Evolutionary conservation across 192 early-diverging fungal species (phyloP).

Genomic region (Backusella psychrophila): DNA sequence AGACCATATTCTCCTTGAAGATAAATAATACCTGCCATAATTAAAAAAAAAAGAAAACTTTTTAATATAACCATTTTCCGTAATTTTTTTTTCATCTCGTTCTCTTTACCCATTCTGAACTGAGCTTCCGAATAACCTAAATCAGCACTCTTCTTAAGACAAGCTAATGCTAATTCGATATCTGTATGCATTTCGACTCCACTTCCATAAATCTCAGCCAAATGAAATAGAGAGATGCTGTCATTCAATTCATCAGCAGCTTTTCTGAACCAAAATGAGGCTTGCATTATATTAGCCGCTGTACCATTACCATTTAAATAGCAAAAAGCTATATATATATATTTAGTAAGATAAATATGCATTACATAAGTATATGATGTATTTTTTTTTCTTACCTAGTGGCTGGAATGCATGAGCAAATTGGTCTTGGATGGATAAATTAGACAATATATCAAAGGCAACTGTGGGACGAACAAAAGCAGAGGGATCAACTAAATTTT

Average conservation of each 20-base stretch:
- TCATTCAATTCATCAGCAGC: conserved; percentile 27
- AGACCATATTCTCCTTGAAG: conserved; percentile 11
- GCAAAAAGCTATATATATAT: conserved; percentile 22
- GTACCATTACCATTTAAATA: conserved; percentile 28
- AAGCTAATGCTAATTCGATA: not conserved
- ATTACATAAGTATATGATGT: not conserved
- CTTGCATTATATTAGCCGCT: conserved; percentile 3
- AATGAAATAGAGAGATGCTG: conserved; percentile 10
- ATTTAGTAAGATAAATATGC: not conserved
- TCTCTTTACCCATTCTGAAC: conserved; percentile 17
- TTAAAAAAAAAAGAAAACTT: not conserved
- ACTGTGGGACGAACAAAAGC: not conserved
- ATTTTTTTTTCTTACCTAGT: not conserved
- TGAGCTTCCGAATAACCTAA: conserved; percentile 19
- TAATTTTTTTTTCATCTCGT: not conserved
- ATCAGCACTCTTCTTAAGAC: conserved; percentile 18
- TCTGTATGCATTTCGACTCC: not conserved
- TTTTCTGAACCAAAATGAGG: conserved; percentile 29
- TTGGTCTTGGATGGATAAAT: not conserved
- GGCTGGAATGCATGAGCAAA: conserved; percentile 7
- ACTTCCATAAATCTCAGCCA: conserved; percentile 16
- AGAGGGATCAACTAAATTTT: not conserved
- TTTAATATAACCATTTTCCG: not conserved
- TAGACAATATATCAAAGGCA: not conserved
- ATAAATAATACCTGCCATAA: not conserved